Conservation (phyloP, 1,139 yeast genomes). For the Entelexis sorbosivorans region DNA sequence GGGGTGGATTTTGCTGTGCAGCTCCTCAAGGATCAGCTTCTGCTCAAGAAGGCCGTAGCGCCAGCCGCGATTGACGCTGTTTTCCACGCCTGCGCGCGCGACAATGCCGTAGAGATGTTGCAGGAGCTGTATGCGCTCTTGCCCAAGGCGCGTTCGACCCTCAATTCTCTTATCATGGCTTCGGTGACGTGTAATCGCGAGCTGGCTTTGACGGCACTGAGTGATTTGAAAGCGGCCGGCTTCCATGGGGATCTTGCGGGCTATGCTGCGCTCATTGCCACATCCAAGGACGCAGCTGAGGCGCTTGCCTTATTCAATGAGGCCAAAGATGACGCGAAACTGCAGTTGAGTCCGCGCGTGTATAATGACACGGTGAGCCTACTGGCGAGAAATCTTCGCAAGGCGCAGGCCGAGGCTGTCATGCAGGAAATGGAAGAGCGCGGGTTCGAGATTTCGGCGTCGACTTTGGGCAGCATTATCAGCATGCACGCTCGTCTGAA, state of each 20-base stretch:
- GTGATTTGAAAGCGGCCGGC: slow-evolving; percentile 28
- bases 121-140: not conserved
- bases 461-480: slow-evolving; percentile 36
- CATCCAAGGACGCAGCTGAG: slow-evolving; percentile 23
- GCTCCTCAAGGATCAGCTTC: slow-evolving; percentile 12
- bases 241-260: slow-evolving; percentile 33
- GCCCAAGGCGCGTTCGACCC: slow-evolving; percentile 1
- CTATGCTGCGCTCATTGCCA: slow-evolving; percentile 30
- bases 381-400: slow-evolving; percentile 32
- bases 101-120: not conserved
- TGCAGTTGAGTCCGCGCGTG: slow-evolving; percentile 31
- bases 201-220: slow-evolving; percentile 27
- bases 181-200: slow-evolving; percentile 25
- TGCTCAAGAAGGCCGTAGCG: slow-evolving; percentile 8
- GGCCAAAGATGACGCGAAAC: slow-evolving; percentile 24
- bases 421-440: slow-evolving; percentile 30
- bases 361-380: slow-evolving; percentile 33
- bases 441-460: slow-evolving; percentile 27
- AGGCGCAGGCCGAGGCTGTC: slow-evolving; percentile 29
- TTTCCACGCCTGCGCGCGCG: slow-evolving; percentile 9
- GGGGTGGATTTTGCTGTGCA: slow-evolving; percentile 20
- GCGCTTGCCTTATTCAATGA: slow-evolving; percentile 32
- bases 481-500: slow-evolving; percentile 31
- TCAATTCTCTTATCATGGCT: slow-evolving; percentile 9
- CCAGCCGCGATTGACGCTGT: slow-evolving; percentile 14